Base-by-base conservation (phyloP, 192 early-diverging fungal genomes). In the Linnemannia exigua region DNA sequence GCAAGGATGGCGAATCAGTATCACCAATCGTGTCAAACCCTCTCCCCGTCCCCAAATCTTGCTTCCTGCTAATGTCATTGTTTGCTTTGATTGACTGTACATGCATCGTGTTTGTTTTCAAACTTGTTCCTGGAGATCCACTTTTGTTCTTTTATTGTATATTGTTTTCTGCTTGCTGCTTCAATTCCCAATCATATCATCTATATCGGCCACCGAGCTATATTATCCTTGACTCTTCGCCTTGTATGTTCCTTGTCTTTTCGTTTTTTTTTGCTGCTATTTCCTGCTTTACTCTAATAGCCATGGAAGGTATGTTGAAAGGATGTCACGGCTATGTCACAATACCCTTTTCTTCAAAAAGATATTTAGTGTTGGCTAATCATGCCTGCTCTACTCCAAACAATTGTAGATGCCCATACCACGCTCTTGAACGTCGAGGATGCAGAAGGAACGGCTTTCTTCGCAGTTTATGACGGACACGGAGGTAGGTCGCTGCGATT, bases 401-500 rank as follows among this genome's bases (percentile, higher is more conserved):
- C 28, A 63, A 63, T 31, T 22, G 28, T 98, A 90, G 98, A 99
- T 90, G 97, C 97, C 25, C 98, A 99, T 90, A 95, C 97, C 25
- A 96, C 97, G 61, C 67, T 97, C 61, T 90, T 97, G 41, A 93
- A 92, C 72, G 70, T 98, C 12, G 89, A 90, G 36, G 92, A 90
- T 31, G 91, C 91, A 52, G 90, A 93, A 50, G 88, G 88, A 69
- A 88, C 89, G 22, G 95, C 95, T 33, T 98, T 98, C 88, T 99
- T 98, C 92, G 96, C 94, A n/a, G 97, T 99, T 22, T 99, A 94
- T 88, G 98, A 99, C 87, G 98, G 98, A 7, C 98, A 99, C 82
- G 98, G 97, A 84, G 95, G 96, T 84, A 92, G 90, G 78, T 79
- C 33, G 22, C 38, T 22, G 22, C 36, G 22, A 28, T 52, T 15